phyloP scores from a whole-genome alignment of 2,329 filamentous ascomycete genomes.

The Beauveria sp. region DNA sequence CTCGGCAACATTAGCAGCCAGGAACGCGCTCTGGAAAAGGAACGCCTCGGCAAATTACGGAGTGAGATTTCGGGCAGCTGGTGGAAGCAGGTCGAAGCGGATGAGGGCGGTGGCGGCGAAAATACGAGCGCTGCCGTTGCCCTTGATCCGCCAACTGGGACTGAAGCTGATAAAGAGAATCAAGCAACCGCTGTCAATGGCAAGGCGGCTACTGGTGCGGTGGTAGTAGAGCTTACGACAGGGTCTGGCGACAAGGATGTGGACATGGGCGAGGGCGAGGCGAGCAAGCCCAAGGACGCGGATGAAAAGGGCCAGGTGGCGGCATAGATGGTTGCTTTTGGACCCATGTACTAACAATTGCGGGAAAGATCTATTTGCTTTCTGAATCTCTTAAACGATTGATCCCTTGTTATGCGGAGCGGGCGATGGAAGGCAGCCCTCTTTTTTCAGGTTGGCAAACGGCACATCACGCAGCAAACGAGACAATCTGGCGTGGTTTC shows the following conservation, averaged over 20 bases:
- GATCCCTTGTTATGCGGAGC: background rate
- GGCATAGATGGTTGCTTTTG: background rate
- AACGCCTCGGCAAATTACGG: constrained; percentile 17
- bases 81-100: constrained; percentile 24
- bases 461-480: background rate
- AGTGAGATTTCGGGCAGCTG: constrained; percentile 27
- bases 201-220: background rate
- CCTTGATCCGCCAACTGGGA: constrained; percentile 10
- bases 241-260: constrained; percentile 21
- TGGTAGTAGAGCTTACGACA: background rate
- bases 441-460: constrained; percentile 1
- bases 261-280: constrained; percentile 22
- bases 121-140: constrained; percentile 16
- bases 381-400: background rate
- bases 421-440: background rate
- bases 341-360: constrained; percentile 4
- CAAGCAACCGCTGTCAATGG: constrained; percentile 17
- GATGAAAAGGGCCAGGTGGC: constrained; percentile 3
- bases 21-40: constrained; percentile 20
- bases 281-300: constrained; percentile 13
- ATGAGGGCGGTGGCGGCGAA: constrained; percentile 15
- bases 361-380: background rate
- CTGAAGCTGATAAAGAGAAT: constrained; percentile 43
- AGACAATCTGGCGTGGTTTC: background rate
- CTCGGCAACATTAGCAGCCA: constrained; percentile 24